Evolutionary conservation across 1,284 basidiomycete genomes (phyloP), one percentile per base, ranked within the genome.

Genomic region (Exobasidium cylindrosporum): DNA sequence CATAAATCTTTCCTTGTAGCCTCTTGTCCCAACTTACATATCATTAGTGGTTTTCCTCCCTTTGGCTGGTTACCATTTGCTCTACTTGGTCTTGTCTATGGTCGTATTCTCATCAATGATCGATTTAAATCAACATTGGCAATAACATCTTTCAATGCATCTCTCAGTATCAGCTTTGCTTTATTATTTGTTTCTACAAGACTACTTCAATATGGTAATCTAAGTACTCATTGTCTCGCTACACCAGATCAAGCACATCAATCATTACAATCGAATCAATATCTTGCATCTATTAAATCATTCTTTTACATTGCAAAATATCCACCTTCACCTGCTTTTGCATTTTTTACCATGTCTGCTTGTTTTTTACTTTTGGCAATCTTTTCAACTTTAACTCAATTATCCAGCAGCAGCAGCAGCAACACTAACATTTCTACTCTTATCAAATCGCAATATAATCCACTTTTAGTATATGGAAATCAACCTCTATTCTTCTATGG

Each of bases 301-400:
- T 74, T 74, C 40, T 66, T 73, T 57, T 74, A 73, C 60, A 52
- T 72, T n/a, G 65, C 64, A 53, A 74, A 73, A 62, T 74, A 74
- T 30, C 68, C 68, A 1, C 72, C 72, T 3, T 64, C 61, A 40
- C 68, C 70, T 13, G 56, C 70, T 17, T 74, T 69, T 52, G 65
- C 71, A 52, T 64, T 63, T 11, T 46, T 68, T 0, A 70, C 72
- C 3, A 62, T 70, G 55, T 57, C 70, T 40, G 60, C 46, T 58
- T 68, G 69, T 60, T 70, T 72, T 46, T 53, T 54, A 7, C 61
- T 74, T 5, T 60, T 74, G 1, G 68, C 66, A 2, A 21, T 68
- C 47, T 72, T 74, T 55, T 61, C 47, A 28, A 28, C 26, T 5
- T 24, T 24, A 2, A 50, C 61, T 40, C 55, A 57, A n/a, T 64